phyloP scores from a whole-genome alignment of 1,284 basidiomycete genomes.

The Ceratorhiza oryzae-sativae region DNA sequence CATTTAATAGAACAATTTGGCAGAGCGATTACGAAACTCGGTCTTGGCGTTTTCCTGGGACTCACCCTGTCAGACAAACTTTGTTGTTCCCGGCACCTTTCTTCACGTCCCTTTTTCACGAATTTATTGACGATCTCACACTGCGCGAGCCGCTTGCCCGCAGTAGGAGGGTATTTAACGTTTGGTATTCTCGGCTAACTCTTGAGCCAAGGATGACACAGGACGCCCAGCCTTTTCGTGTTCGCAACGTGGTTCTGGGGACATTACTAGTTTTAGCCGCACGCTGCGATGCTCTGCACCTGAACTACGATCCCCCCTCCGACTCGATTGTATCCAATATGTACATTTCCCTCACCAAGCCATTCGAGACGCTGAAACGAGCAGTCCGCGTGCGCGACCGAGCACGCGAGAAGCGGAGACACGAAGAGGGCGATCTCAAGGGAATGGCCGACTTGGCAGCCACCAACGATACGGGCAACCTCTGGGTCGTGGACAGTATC shows the following conservation, averaged over 20 bases:
- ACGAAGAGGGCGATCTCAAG: neutral
- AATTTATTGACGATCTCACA: neutral
- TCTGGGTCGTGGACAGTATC: conserved; percentile 40
- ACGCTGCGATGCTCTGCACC: conserved; percentile 5
- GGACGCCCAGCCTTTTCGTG: conserved; percentile 37
- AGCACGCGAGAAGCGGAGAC: conserved; percentile 4
- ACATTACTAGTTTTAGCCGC: conserved; percentile 7
- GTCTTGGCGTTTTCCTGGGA: conserved; percentile 13
- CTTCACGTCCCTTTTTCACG: conserved; percentile 2
- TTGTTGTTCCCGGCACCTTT: neutral
- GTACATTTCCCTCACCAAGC: conserved; percentile 11
- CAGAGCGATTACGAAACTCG: conserved; percentile 21
- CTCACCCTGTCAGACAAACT: neutral
- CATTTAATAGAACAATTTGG: neutral
- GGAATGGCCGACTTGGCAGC: neutral
- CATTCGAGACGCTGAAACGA: neutral
- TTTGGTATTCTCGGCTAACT: neutral
- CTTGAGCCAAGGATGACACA: conserved; percentile 18
- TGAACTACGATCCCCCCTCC: conserved; percentile 8
- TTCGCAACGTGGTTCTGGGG: conserved; percentile 37
- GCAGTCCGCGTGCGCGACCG: neutral
- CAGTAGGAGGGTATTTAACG: neutral
- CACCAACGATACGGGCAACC: neutral
- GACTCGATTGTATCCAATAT: neutral
- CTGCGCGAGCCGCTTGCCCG: neutral